Evolutionary conservation across 805 yeast genomes (phyloP), one percentile per base, ranked within the genome.

Genomic region (Starmerella kuoi): DNA sequence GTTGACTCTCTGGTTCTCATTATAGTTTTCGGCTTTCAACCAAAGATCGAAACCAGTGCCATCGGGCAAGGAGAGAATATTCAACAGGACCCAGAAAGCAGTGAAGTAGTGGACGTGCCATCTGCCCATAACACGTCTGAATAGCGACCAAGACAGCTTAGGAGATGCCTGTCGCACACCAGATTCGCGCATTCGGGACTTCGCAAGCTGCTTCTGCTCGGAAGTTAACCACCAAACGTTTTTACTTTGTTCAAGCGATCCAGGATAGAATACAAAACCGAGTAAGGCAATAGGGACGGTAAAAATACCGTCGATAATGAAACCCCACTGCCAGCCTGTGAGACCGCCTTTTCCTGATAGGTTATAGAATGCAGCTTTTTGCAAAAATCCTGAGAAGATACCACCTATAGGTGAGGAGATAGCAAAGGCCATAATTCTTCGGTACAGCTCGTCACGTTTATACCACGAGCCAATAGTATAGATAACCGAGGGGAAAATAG

Each of bases 321-420:
- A 74, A 60, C 75, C 69, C 84, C 83, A 77, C 57, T 76, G 68
- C 84, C 84, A 77, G 65, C 46, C 77, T 66, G 48, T 45, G 7
- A 53, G 49, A 1, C 74, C 75, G 12, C 60, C 61, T 31, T 52
- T 59, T 22, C 69, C 70, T 42, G 61, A 57, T 55, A 66, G 57
- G 50, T 62, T 53, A 34, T 49, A 46, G 51, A 61, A 64, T 3
- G 68, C 70, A 1, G 70, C 72, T 9, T 64, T 45, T 49, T 69
- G 72, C 31, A 69, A 51, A 39, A 64, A 68, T 5, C 72, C 71
- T 7, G 67, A 61, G 45, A 65, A 65, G 61, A 66, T 67, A 18
- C 62, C 58, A 15, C 69, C 73, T 31, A 68, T 51, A 31, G 61
- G 56, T 4, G 67, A 54, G 7, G 67, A 60, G 3, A 61, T 55